Percentiles rank a stretch among this genome's conserved stretches.
These are phyloP conservation scores for Digitaria exilis DNA, from an alignment of 202 grass and related monocot genomes.

Conservation along the genomic window DNA sequence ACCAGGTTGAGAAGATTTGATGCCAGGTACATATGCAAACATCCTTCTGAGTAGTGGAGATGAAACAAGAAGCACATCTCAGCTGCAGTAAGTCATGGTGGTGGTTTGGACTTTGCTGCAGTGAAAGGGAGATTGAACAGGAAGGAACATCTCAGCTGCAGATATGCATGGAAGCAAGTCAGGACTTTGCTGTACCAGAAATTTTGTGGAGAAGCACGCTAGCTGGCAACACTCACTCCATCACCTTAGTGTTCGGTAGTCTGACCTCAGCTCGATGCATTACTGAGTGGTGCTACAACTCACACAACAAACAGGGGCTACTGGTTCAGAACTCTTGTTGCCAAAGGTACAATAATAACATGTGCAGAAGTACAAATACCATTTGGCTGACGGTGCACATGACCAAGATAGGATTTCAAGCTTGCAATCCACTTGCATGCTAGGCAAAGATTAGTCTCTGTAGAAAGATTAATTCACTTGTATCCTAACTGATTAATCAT, in stretches of 20 bases:
- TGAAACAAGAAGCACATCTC: background rate
- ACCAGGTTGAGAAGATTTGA: background rate
- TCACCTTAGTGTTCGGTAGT: background rate
- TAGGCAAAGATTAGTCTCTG: background rate
- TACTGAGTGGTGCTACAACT: background rate
- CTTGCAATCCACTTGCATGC: background rate
- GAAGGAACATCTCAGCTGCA: background rate
- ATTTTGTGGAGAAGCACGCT: background rate
- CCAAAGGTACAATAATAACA: background rate
- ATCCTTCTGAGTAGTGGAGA: background rate
- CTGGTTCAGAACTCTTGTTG: background rate
- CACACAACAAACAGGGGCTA: background rate
- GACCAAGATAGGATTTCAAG: background rate
- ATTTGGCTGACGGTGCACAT: background rate
- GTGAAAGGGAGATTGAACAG: background rate
- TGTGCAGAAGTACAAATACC: background rate
- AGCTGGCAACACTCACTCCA: background rate
- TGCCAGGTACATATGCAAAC: background rate
- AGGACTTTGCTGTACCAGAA: background rate
- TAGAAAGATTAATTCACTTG: background rate
- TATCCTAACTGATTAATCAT: background rate
- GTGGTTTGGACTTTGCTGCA: conserved; percentile 1
- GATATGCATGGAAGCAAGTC: background rate
- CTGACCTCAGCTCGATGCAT: background rate
- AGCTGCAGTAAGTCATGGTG: background rate